These are phyloP conservation scores for Colletotrichum gloeosporioides DNA, from an alignment of 2,329 filamentous ascomycete species.

Conservation along the genomic window DNA sequence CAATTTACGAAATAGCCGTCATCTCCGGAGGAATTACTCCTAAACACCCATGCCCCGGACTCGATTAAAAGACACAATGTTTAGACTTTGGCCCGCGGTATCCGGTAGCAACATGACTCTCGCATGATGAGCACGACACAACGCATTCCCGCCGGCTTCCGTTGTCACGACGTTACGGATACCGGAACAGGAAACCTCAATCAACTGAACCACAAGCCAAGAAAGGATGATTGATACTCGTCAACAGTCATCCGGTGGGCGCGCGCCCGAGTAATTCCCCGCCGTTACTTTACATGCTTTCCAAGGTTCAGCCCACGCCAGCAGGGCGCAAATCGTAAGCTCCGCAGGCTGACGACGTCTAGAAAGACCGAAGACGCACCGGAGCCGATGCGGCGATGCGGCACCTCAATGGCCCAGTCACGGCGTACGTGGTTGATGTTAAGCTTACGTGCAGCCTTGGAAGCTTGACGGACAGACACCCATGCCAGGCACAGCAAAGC, in stretches of 20 bases:
- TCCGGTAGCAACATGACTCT: not conserved
- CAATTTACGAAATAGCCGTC: not conserved
- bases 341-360: not conserved
- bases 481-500: not conserved
- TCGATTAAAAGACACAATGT: not conserved
- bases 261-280: not conserved
- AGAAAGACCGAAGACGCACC: not conserved
- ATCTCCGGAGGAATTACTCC: conserved; percentile 10
- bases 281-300: not conserved
- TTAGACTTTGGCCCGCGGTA: not conserved
- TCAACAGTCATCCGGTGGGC: not conserved
- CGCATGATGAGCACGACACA: not conserved
- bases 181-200: not conserved
- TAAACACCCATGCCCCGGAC: not conserved
- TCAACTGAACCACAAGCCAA: not conserved
- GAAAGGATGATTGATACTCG: not conserved
- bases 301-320: not conserved
- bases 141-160: not conserved
- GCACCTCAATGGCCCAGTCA: not conserved
- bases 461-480: not conserved
- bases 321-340: not conserved
- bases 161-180: not conserved
- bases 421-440: not conserved
- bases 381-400: not conserved
- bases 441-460: not conserved